Evolutionary conservation across 2,329 filamentous ascomycete genomes (phyloP), one percentile per base, ranked within the genome.

Genomic region (Penicillium hordei): DNA sequence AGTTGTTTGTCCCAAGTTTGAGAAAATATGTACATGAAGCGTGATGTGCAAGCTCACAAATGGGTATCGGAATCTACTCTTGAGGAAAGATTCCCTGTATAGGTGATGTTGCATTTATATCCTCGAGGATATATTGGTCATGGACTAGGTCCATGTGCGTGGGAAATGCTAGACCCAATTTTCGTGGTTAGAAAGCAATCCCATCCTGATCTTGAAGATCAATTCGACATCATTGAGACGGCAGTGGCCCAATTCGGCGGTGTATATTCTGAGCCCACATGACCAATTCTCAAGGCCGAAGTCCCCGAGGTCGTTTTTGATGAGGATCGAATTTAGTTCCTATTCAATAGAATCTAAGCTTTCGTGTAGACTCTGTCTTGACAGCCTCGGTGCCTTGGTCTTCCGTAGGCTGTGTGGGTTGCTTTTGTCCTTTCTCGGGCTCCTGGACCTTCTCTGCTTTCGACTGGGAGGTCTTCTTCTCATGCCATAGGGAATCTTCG

Each of bases 401-500:
- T 53, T 54, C 33, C 6, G 48, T 17, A n/a, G 48, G 48, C 52
- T 58, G 57, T 29, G 44, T 33, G 17, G 53, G 33, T 33, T 60
- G 49, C 21, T 57, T 55, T 34, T 60, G 39, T 38, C 61, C 53
- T 42, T 61, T 34, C 23, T 53, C 40, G 2, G 57, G 15, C 44
- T 59, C 34, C n/a, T 50, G 51, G 13, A 7, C 2, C 25, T 57
- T 52, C 45, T 54, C 55, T 4, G 50, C 0, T 29, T 69, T 40
- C 29, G 65, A 53, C 13, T 57, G 36, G 12, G 56, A 49, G 5
- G 58, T 48, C 34, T 61, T 50, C 48, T 69, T 72, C 48, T 68
- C 65, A 55, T 72, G 71, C 75, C 73, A 76, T 19, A 72, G 43
- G 4, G 70, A 71, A 58, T 77, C 75, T 59, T 77, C 76, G 38